Evolutionary conservation across 2,329 filamentous ascomycete species (phyloP).

Genomic region (Claviceps spartinae): DNA sequence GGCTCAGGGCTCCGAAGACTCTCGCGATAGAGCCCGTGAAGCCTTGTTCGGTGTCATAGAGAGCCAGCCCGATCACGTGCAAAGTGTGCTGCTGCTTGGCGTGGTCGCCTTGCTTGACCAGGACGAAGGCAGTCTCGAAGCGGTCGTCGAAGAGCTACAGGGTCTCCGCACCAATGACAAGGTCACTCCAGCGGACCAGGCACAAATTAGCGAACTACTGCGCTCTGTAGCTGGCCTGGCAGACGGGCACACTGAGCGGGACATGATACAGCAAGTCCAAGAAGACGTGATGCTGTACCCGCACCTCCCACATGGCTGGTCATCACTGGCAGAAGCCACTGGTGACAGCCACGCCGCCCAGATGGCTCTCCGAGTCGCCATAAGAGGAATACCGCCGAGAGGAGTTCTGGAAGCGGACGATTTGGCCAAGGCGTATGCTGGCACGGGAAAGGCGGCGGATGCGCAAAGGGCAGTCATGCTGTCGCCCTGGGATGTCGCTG

Average conservation of each 20-base stretch:
- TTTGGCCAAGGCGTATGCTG: slow-evolving; percentile 59
- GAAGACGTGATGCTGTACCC: slow-evolving; percentile 72
- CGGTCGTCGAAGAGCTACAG: slow-evolving; percentile 66
- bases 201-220: slow-evolving; percentile 59
- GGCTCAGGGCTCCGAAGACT: slow-evolving; percentile 67
- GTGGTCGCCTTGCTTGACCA: slow-evolving; percentile 71
- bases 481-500: slow-evolving; percentile 60
- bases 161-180: slow-evolving; percentile 54
- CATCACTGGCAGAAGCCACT: slow-evolving; percentile 49
- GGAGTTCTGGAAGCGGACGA: slow-evolving; percentile 56
- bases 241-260: slow-evolving; percentile 32
- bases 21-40: slow-evolving; percentile 62
- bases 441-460: slow-evolving; percentile 57
- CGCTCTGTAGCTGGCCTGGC: slow-evolving; percentile 55
- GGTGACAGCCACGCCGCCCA: slow-evolving; percentile 45
- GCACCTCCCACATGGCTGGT: slow-evolving; percentile 68
- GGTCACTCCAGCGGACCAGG: slow-evolving; percentile 49
- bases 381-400: slow-evolving; percentile 57
- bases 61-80: slow-evolving; percentile 58
- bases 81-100: slow-evolving; percentile 67
- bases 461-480: slow-evolving; percentile 65
- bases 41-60: slow-evolving; percentile 73
- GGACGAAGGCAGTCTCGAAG: slow-evolving; percentile 66
- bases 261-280: slow-evolving; percentile 51
- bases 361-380: slow-evolving; percentile 72